Evolutionary conservation across 1,284 basidiomycete species (phyloP).

Genomic region (Marasmius sp.): DNA sequence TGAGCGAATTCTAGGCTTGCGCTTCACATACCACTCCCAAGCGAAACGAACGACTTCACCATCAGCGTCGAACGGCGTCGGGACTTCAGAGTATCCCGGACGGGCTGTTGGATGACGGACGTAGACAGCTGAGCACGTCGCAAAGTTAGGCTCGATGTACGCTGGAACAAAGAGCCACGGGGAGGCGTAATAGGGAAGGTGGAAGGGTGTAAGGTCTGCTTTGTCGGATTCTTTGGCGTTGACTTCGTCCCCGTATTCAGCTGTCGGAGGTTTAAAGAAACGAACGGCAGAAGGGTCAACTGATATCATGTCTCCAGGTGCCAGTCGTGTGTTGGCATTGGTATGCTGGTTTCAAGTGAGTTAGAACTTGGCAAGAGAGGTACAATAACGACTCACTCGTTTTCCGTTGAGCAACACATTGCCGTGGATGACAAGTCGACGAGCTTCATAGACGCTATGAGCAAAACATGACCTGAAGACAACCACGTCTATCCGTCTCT

Average conservation of each 20-base stretch:
- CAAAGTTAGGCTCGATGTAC: conserved; percentile 90
- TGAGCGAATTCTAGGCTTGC: conserved; percentile 71
- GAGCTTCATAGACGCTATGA: conserved; percentile 87
- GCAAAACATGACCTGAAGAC: conserved; percentile 93
- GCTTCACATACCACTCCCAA: conserved; percentile 91
- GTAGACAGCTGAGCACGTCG: conserved; percentile 92
- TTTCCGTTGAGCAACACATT: conserved; percentile 89
- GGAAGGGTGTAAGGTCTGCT: conserved; percentile 67
- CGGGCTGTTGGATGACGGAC: conserved; percentile 95
- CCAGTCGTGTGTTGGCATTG: conserved; percentile 87
- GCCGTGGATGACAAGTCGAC: conserved; percentile 85
- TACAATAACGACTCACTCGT: conserved; percentile 54
- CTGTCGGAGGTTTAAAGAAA: conserved; percentile 59
- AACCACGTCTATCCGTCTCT: conserved; percentile 90
- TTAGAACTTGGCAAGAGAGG: conserved; percentile 3
- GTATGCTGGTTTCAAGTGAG: conserved; percentile 53
- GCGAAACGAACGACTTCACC: conserved; percentile 83
- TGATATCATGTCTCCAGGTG: conserved; percentile 93
- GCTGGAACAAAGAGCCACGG: conserved; percentile 96
- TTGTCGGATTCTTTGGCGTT: conserved; percentile 20
- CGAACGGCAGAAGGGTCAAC: conserved; percentile 83
- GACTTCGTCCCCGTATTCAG: conserved; percentile 29
- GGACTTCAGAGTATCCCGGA: conserved; percentile 89
- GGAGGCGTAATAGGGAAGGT: conserved; percentile 84
- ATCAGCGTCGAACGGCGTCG: conserved; percentile 91